A percentile compares a stretch with the other conserved stretches of the same genome.
Evolutionary conservation across 2,329 filamentous ascomycete genomes (phyloP).

Genomic region (Tolypocladium tundrense): DNA sequence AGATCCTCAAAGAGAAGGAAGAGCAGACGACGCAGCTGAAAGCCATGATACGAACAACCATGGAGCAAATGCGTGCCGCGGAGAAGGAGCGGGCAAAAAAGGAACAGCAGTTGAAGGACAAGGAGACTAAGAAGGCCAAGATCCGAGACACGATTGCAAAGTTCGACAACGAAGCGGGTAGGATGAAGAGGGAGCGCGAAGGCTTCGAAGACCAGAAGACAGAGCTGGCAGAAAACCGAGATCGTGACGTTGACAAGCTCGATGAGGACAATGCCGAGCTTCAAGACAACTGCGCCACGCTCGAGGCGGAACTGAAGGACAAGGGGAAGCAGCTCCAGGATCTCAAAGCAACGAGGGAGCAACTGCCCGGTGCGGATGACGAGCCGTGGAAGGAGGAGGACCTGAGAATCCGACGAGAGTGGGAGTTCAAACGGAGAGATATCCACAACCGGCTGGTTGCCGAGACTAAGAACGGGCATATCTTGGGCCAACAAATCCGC

Average conservation of each 20-base stretch:
- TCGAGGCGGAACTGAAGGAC: slow-evolving; percentile 65
- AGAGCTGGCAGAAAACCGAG: slow-evolving; percentile 39
- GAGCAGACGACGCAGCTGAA: slow-evolving; percentile 78
- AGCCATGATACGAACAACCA: slow-evolving; percentile 67
- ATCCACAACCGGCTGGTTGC: slow-evolving; percentile 39
- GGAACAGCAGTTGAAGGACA: slow-evolving; percentile 61
- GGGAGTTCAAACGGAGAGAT: slow-evolving; percentile 42
- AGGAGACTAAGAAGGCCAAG: slow-evolving; percentile 57
- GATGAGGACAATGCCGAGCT: slow-evolving; percentile 46
- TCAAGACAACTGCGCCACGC: slow-evolving; percentile 51
- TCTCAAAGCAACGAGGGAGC: slow-evolving; percentile 60
- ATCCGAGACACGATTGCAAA: slow-evolving; percentile 59
- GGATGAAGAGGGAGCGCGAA: slow-evolving; percentile 46
- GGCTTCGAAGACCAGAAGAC: slow-evolving; percentile 44
- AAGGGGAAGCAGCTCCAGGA: slow-evolving; percentile 58
- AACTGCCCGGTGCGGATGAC: slow-evolving; percentile 50
- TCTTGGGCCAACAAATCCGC: slow-evolving; percentile 35
- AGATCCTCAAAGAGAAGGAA: slow-evolving; percentile 78
- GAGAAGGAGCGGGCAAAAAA: slow-evolving; percentile 71
- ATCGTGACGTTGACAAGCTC: slow-evolving; percentile 40
- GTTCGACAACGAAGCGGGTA: slow-evolving; percentile 53
- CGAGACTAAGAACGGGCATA: slow-evolving; percentile 35
- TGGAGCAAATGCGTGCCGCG: slow-evolving; percentile 70
- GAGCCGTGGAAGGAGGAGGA: slow-evolving; percentile 44
- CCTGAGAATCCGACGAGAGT: slow-evolving; percentile 41